These are phyloP conservation scores for Lophiostoma macrostomum DNA, from an alignment of 495 filamentous ascomycete species.

Conservation along the genomic window DNA sequence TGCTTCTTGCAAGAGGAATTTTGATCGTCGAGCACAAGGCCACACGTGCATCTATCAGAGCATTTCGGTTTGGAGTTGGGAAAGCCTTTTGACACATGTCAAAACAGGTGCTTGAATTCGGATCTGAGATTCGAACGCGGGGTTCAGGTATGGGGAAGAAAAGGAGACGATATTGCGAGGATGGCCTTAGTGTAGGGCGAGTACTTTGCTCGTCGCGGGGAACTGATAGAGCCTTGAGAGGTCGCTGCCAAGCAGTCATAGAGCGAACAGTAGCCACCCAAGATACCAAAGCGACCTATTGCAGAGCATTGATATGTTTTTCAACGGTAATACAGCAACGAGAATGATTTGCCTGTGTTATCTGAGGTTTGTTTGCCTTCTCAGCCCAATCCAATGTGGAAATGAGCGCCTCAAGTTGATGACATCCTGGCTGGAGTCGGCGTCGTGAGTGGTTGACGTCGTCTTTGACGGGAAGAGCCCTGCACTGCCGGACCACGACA, in stretches of 20 bases:
- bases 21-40: not conserved
- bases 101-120: too few species aligned
- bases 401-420: slow-evolving; percentile 25
- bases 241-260: too few species aligned
- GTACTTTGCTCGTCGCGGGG: not conserved
- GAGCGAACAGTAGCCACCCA: not conserved
- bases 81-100: too few species aligned
- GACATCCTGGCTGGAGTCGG: slow-evolving; percentile 1
- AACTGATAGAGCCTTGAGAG: not conserved
- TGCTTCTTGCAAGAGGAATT: not conserved
- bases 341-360: too few species aligned
- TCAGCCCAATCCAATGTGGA: slow-evolving; percentile 6
- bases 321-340: too few species aligned
- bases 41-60: slow-evolving; percentile 1
- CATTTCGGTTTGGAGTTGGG: slow-evolving; percentile 16
- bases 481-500: slow-evolving; percentile 15
- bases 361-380: not conserved
- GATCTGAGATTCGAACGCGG: too few species aligned
- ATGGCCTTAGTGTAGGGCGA: not conserved
- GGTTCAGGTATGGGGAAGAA: too few species aligned
- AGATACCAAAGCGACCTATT: not conserved
- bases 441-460: slow-evolving; percentile 19
- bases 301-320: too few species aligned
- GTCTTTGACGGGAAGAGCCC: slow-evolving; percentile 4
- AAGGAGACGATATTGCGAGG: not conserved